phyloP scores from a whole-genome alignment of 164 flowering plant species.

The Liquidambar formosana region DNA sequence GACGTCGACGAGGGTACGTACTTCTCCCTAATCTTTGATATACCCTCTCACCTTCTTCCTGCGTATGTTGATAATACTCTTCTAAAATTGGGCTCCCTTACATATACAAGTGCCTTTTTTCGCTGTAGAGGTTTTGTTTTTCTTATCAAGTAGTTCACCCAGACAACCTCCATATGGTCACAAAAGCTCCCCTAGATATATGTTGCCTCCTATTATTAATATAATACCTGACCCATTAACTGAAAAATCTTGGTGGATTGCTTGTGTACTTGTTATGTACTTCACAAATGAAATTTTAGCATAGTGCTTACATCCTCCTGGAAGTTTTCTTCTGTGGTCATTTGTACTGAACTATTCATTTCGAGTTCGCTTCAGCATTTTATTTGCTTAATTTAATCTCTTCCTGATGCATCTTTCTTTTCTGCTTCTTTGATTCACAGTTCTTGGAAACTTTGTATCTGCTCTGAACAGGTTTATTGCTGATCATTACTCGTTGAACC shows the following conservation, averaged over 20 bases:
- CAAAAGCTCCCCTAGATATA: too few relatives aligned
- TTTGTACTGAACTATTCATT: background rate
- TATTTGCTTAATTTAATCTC: background rate
- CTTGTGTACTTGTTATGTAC: too few relatives aligned
- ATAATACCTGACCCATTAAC: too few relatives aligned
- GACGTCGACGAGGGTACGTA: conserved; percentile 94
- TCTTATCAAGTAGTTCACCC: too few relatives aligned
- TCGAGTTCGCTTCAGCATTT: background rate
- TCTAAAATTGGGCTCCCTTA: background rate
- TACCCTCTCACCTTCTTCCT: background rate
- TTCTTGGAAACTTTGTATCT: conserved; percentile 86
- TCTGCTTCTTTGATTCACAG: conserved; percentile 36
- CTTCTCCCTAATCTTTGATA: background rate
- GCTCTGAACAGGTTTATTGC: conserved; percentile 85
- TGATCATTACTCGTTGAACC: conserved; percentile 65
- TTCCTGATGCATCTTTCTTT: conserved; percentile 3
- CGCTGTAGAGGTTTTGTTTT: too few relatives aligned
- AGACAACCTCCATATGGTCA: too few relatives aligned
- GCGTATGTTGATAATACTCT: background rate
- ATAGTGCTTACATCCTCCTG: too few relatives aligned
- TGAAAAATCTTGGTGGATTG: too few relatives aligned
- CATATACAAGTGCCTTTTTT: too few relatives aligned
- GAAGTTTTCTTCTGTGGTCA: too few relatives aligned
- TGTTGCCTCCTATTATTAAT: too few relatives aligned
- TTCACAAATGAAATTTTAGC: too few relatives aligned